Conservation (phyloP, 2,329 filamentous ascomycete species). For the Leptographium wingfieldii region DNA sequence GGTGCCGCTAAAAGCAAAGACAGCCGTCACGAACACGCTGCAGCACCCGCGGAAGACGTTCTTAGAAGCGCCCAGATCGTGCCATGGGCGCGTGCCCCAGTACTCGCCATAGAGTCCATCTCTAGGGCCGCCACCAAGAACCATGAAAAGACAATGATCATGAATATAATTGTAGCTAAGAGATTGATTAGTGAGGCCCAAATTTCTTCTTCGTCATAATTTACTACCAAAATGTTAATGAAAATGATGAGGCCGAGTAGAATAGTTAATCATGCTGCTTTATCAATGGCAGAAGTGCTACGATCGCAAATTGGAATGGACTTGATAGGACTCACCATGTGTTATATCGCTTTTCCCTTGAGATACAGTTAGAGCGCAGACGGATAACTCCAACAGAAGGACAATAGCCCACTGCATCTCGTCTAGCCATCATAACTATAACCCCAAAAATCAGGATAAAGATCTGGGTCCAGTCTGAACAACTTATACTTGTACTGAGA, state of each 20-base stretch:
- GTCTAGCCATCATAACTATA: slow-evolving; percentile 10
- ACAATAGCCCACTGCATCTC: slow-evolving; percentile 36
- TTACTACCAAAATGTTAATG: slow-evolving; percentile 46
- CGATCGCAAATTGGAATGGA: not conserved
- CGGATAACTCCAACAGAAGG: slow-evolving; percentile 34
- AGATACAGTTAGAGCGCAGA: slow-evolving; percentile 32
- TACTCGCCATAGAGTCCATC: slow-evolving; percentile 31
- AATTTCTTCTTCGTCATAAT: slow-evolving; percentile 49
- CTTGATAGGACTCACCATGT: slow-evolving; percentile 15
- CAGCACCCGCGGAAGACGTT: slow-evolving; percentile 67
- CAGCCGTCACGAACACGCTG: slow-evolving; percentile 58
- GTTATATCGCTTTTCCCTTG: slow-evolving; percentile 35
- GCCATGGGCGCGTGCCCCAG: slow-evolving; percentile 37
- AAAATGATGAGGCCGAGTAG: slow-evolving; percentile 39
- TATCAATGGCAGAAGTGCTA: slow-evolving; percentile 2
- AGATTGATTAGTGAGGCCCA: slow-evolving; percentile 45
- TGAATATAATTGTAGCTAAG: slow-evolving; percentile 46
- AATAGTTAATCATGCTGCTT: slow-evolving; percentile 26
- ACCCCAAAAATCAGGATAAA: too few species aligned
- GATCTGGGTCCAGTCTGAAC: not conserved
- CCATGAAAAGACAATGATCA: slow-evolving; percentile 48
- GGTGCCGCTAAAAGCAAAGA: slow-evolving; percentile 61
- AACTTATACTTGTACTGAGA: slow-evolving; percentile 21
- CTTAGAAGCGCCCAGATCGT: slow-evolving; percentile 45
- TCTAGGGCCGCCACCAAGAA: slow-evolving; percentile 46